Evolutionary conservation across 352 stramenopile species (phyloP), one percentile per base, ranked within the genome.

Genomic region (Globisporangium mamillatum): DNA sequence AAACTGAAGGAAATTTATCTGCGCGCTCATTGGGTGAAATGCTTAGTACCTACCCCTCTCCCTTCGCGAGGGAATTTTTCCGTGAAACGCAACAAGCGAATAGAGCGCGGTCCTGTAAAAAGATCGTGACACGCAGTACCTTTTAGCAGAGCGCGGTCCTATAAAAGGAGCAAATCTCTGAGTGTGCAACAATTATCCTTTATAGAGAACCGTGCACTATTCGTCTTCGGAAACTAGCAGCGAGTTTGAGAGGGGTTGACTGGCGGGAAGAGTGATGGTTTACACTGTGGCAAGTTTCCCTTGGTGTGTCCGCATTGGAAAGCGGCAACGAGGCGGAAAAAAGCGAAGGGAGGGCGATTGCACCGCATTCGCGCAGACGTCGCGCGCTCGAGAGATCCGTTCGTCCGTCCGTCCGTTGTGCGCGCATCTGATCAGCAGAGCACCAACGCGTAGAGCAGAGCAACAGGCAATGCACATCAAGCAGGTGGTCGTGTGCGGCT

Each of bases 401-500:
- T 10, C 38, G 44, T 52, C 44, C 38, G 38, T 46, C 38, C 38
- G 44, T 52, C 44, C 44, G 8, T 24, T 24, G 18, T 18, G 7
- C 18, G 18, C 10, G 6, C 44, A 50, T n/a, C 41, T 22, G 16
- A 22, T 9, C 41, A 52, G 44, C 44, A 3, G 18, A 20, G 6
- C 14, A 18, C 38, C 16, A 7, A 7, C 9, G 2, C 3, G 8
- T 25, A 14, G 6, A 27, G 16, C 16, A 44, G 54, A 22, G 50
- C 3, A 14, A 8, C 14, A 52, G 18, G 16, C 44, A 3, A 99
- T 99, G 96, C 96, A 99, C 78, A 97, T 99, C 72, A 99, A 99
- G 83, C 92, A 98, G 75, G 91, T 99, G 57, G 76, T 97, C 8
- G 94, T 99, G 60, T 91, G 86, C 59, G 97, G 97, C 27, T 99